A percentile compares a stretch with the other conserved stretches of the same genome.
Conservation (phyloP, 352 stramenopile species). For the Phytopythium montanum region DNA sequence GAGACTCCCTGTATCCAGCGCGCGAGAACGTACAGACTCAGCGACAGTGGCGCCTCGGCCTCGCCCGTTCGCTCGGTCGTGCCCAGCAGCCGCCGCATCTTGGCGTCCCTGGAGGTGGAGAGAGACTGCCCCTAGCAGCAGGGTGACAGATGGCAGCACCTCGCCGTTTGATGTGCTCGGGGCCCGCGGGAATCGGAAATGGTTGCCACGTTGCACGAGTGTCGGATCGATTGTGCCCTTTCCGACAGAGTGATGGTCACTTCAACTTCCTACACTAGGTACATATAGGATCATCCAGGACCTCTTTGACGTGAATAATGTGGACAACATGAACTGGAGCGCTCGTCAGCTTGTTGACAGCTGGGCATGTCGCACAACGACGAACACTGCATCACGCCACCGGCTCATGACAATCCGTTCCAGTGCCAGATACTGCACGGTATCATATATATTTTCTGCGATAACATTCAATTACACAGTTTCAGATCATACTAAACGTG, state of each 20-base stretch:
- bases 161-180: not conserved
- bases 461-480: no score
- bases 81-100: not conserved
- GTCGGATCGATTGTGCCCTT: not conserved
- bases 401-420: no score
- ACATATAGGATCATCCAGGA: not conserved
- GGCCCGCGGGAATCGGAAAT: not conserved
- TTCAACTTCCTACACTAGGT: not conserved
- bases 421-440: not conserved
- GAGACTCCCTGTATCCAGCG: no score
- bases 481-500: no score
- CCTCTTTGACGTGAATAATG: not conserved
- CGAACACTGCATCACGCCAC: not conserved
- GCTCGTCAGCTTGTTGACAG: not conserved
- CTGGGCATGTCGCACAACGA: not conserved
- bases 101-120: not conserved
- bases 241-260: conserved; percentile 6
- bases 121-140: no score
- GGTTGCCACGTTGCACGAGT: not conserved
- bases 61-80: not conserved
- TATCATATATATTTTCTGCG: not conserved
- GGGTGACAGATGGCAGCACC: not conserved
- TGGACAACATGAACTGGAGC: not conserved
- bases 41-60: conserved; percentile 24
- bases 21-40: conserved; percentile 18